Evolutionary conservation across 2,329 filamentous ascomycete genomes (phyloP), one percentile per base, ranked within the genome.

Genomic region (Alternaria consortialis): DNA sequence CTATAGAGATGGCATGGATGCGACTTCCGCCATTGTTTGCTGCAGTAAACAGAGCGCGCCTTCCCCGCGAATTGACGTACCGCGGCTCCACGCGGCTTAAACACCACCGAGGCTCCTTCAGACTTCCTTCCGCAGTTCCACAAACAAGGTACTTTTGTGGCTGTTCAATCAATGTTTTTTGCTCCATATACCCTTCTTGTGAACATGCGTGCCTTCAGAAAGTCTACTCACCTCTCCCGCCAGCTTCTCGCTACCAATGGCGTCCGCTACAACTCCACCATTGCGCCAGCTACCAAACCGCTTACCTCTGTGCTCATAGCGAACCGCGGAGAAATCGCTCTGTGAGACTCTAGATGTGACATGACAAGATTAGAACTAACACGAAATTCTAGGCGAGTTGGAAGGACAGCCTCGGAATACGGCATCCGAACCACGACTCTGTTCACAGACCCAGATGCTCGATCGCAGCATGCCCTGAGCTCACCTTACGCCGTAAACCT

Each of bases 301-400:
- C 72, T 87, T 53, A 89, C 88, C 56, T 97, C 93, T 8, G 91
- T 98, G 42, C 86, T 99, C 25, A 98, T 99, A 76, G 95, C 95
- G 55, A 99, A 99, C 78, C 90, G 95, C 70, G 95, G 95, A 71
- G 95, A 99, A 81, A 99, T 99, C 71, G 95, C 95, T 51, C 85
- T 99, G 77, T 86, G 77, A 66, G 82, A 20, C 34, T 12, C 8
- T 23, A 36, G 32, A 11, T 8, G n/a, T 32, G 11, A 39, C 7
- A 11, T 8, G 11, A 8, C 25, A 40, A 23, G 3, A 29, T 7
- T 0, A 11, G 37, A 27, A 23, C 48, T 66, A 39, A 61, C 23
- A 31, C n/a, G n/a, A 13, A 1, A 15, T 43, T 7, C 12, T 40
- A 86, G 84, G 64, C 91, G 95, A 69, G 95, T 99, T 68, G 91